Evolutionary conservation across 2,329 filamentous ascomycete genomes (phyloP), one percentile per base, ranked within the genome.

Genomic region (Ophiostoma angusticollis): DNA sequence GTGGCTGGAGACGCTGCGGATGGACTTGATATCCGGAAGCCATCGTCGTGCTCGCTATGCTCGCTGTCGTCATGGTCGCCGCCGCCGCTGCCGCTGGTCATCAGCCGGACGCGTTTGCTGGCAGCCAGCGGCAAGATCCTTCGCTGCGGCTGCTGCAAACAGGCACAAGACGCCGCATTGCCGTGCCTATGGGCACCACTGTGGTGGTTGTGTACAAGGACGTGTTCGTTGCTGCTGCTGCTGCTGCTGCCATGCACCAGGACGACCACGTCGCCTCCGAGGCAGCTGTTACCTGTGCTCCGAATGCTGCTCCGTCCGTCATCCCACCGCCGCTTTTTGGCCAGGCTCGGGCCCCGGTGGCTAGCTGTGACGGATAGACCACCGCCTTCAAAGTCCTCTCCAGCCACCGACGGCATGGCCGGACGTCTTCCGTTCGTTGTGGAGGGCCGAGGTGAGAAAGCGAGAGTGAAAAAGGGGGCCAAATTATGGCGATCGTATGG

Each of bases 321-420:
- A 18, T 60, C 59, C 43, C 59, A 56, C 40, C 58, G 54, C 43
- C 61, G 54, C 52, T 58, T 62, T 48, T 59, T 58, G 42, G 54
- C 44, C 32, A 52, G 50, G 35, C 53, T 45, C 6, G 31, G 23
- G 14, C 25, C 17, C 18, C 29, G 19, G 8, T 12, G 12, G 25
- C 14, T 4, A 19, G 18, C n/a, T 29, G 19, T 18, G 30, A 12
- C 21, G 39, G 17, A 22, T 16, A 30, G 27, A 33, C 31, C 28
- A 9, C 18, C 30, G 19, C 16, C 17, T 4, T 28, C 35, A n/a
- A 14, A 13, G 25, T n/a, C 35, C 16, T 38, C 44, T 25, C 39
- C 36, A 19, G 42, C 40, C 40, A 37, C 40, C 9, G 40, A 42
- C 12, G 38, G 38, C 43, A 45, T 45, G n/a, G n/a, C n/a, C n/a